Evolutionary conservation across 495 filamentous ascomycete genomes (phyloP), one percentile per base, ranked within the genome.

Genomic region (Aspergillus homomorphus): DNA sequence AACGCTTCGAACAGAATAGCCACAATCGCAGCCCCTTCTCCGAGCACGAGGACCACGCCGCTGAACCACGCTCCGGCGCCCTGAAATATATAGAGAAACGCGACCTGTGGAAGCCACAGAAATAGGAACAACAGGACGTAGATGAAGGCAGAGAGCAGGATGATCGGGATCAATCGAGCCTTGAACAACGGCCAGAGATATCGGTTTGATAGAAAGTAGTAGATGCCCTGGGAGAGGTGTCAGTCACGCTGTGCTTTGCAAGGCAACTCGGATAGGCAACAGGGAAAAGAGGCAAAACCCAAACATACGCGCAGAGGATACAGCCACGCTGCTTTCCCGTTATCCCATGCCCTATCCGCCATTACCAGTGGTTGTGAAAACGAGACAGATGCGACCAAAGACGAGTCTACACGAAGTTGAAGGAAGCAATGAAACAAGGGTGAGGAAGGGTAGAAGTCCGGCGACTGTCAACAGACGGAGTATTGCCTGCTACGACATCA

Each of bases 1-100:
- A 89, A 85, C 1, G 83, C 83, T 68, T 89, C 86, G 59, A 88
- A 89, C 7, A 89, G 75, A 1, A 80, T 66, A 0, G 84, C 80
- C 9, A 83, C 78, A 22, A 88, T 81, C 0, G 81, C 83, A 0
- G 81, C 77, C 16, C 82, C 85, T 74, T 88, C 84, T 14, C 83
- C 85, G n/a, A 89, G 79, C 15, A 88, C 84, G 19, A 88, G 66
- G 66, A 88, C 80, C 15, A 81, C 81, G 43, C 77, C 86, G 66
- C 81, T 88, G 41, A 87, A 59, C 82, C 84, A 89, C 30, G 85
- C 85, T 2, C 77, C 73, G 5, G 56, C 64, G 5, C 80, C 77
- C 64, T 87, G 85, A 65, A 88, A 87, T 62, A 89, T 72, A 20
- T 83, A 74, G 23, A 88, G 75, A 64, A 88, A 84, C 20, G 83